phyloP scores from a whole-genome alignment of 2,329 filamentous ascomycete genomes.

The Rugonectria rugulosa region DNA sequence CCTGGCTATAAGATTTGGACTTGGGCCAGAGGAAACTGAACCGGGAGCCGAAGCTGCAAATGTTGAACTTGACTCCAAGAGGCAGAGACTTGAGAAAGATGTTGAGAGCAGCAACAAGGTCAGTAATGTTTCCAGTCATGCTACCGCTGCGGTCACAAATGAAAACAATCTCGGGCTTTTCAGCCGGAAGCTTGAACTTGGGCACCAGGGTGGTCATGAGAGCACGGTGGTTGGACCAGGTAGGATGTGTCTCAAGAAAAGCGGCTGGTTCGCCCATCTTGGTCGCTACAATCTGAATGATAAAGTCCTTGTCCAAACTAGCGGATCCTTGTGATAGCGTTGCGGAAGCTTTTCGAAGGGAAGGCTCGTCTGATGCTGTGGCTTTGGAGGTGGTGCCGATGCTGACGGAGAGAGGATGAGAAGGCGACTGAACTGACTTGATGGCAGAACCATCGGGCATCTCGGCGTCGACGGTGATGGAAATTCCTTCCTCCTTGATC shows the following conservation, averaged over 20 bases:
- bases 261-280: slow-evolving; percentile 68
- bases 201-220: slow-evolving; percentile 77
- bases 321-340: slow-evolving; percentile 61
- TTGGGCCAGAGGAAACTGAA: slow-evolving; percentile 56
- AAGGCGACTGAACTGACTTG: slow-evolving; percentile 69
- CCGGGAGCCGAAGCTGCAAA: slow-evolving; percentile 68
- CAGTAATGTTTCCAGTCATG: slow-evolving; percentile 63
- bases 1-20: slow-evolving; percentile 55
- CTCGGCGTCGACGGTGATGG: slow-evolving; percentile 46
- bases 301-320: slow-evolving; percentile 69
- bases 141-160: slow-evolving; percentile 76
- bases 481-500: slow-evolving; percentile 29
- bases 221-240: slow-evolving; percentile 66
- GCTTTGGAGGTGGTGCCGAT: slow-evolving; percentile 62
- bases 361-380: slow-evolving; percentile 53
- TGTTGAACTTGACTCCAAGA: slow-evolving; percentile 71
- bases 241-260: slow-evolving; percentile 71
- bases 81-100: slow-evolving; percentile 73
- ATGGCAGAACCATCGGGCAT: slow-evolving; percentile 64
- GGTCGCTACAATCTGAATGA: slow-evolving; percentile 69
- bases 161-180: slow-evolving; percentile 71
- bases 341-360: slow-evolving; percentile 67
- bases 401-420: slow-evolving; percentile 70
- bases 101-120: slow-evolving; percentile 63
- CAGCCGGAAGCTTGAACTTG: slow-evolving; percentile 67